Evolutionary conservation across 495 filamentous ascomycete species (phyloP), one percentile per base, ranked within the genome.

Genomic region (Penicillium egyptiacum): DNA sequence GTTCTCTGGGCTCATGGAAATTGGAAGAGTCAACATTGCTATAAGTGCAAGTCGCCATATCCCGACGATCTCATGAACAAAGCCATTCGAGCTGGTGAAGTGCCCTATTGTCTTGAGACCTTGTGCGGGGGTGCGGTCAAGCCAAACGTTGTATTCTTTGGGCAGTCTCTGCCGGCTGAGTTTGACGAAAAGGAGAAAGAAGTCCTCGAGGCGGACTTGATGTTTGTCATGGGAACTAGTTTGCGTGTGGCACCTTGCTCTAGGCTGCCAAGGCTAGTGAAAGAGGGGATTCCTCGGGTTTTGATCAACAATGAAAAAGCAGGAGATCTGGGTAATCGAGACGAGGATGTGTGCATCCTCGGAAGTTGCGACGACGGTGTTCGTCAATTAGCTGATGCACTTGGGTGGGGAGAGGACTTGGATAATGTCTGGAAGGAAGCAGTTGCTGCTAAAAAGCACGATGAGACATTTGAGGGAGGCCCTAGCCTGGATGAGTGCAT

Each of bases 111-210:
- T 71, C 43, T 70, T 11, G 64, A 63, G 0, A 53, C 64, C 12
- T 62, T 70, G 10, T 97, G 92, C 61, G 73, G 78, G 7, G 92
- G 91, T 0, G 69, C 90, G 5, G 88, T 96, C n/a, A 96, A 96
- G 71, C 92, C 92, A 1, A 89, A 96, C 62, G 93, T 96, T 64
- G 89, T 93, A 0, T 96, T 97, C 70, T 97, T 96, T 63, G 92
- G 92, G 40, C 89, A 96, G 72, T 70, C 80, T 23, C 74, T 97
- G 14, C 90, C 92, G 0, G 62, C 65, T 3, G 62, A 66, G 0
- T 96, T 95, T 67, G 83, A 83, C 56, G 61, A 70, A 11, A 85
- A 83, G 45, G 66, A 72, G 26, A 56, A 62, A 31, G 53, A 85
- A 17, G 76, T 83, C 1, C 59, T 55, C 4, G 67, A 78, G 55